Conservation (phyloP, 2,329 filamentous ascomycete species). For the Colletotrichum sp. region DNA sequence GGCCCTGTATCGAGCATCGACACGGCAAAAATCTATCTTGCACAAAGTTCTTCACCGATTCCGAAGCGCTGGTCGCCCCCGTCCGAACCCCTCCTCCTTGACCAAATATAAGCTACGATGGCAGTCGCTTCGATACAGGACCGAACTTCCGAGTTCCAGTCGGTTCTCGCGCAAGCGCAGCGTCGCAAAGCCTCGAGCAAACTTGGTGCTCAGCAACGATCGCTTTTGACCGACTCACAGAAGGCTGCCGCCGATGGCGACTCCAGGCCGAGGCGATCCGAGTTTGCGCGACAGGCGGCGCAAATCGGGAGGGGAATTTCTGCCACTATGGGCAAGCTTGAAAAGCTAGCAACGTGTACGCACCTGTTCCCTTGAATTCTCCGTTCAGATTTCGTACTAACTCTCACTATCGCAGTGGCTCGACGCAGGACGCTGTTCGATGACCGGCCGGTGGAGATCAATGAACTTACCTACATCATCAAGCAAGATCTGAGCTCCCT, state of each 20-base stretch:
- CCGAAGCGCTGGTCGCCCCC: constrained; percentile 1
- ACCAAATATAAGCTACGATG: constrained; percentile 45
- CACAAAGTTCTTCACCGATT: not conserved
- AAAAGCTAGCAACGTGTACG: constrained; percentile 85
- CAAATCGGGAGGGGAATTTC: constrained; percentile 93
- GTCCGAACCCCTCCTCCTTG: not conserved
- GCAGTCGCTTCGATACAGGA: constrained; percentile 86
- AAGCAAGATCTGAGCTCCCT: constrained; percentile 89
- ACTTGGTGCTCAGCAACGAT: constrained; percentile 78
- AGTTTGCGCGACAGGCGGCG: constrained; percentile 90
- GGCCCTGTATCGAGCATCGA: not conserved
- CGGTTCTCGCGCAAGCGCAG: constrained; percentile 86
- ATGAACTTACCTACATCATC: constrained; percentile 91
- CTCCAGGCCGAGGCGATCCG: constrained; percentile 70
- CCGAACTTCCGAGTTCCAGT: constrained; percentile 92
- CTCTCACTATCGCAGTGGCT: constrained; percentile 66
- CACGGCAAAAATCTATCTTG: not conserved
- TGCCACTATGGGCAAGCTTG: constrained; percentile 91
- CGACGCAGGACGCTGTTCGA: constrained; percentile 97
- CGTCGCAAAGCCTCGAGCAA: constrained; percentile 79
- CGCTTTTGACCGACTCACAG: constrained; percentile 77
- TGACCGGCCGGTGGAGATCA: constrained; percentile 93
- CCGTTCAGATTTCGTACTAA: not conserved
- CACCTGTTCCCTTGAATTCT: constrained; percentile 17
- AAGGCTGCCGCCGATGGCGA: constrained; percentile 66